These are phyloP conservation scores for Pyrenochaeta sp. DNA, from an alignment of 2,329 filamentous ascomycete genomes.

Conservation along the genomic window DNA sequence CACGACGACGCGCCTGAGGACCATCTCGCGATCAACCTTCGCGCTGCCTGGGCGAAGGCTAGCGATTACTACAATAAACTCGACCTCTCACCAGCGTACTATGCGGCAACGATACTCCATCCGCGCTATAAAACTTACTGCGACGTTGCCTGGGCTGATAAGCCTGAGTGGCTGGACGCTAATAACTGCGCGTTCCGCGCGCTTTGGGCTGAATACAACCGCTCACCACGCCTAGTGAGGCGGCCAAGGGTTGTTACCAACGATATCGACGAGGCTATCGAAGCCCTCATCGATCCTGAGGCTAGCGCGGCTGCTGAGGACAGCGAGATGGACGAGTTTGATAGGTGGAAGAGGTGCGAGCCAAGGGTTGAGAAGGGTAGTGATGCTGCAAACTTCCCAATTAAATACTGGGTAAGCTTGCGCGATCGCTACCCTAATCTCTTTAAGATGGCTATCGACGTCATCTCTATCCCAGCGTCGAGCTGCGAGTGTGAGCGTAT, in stretches of 20 bases:
- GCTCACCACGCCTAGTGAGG: background rate
- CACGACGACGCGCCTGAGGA: constrained; percentile 1
- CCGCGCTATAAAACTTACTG: constrained; percentile 8
- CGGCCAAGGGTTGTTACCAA: background rate
- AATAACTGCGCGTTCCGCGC: constrained; percentile 1
- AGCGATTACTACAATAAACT: constrained; percentile 9
- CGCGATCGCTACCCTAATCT: background rate
- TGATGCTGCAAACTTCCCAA: background rate
- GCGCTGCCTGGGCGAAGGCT: constrained; percentile 3
- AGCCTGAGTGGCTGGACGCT: constrained; percentile 5
- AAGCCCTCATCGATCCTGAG: constrained; percentile 4
- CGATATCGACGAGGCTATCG: constrained; percentile 9
- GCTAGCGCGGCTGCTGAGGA: background rate
- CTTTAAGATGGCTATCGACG: background rate
- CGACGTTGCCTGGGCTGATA: background rate
- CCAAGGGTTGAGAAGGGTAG: background rate
- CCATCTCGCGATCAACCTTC: constrained; percentile 7
- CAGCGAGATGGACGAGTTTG: background rate
- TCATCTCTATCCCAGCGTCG: constrained; percentile 3
- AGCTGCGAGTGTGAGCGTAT: constrained; percentile 9
- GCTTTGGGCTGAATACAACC: constrained; percentile 5
- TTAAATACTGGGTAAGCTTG: constrained; percentile 1
- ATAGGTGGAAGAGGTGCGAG: constrained; percentile 1
- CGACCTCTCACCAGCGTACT: constrained; percentile 2
- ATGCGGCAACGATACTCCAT: constrained; percentile 8